phyloP scores from a whole-genome alignment of 306 rosid genomes.

The Lagenaria siceraria region DNA sequence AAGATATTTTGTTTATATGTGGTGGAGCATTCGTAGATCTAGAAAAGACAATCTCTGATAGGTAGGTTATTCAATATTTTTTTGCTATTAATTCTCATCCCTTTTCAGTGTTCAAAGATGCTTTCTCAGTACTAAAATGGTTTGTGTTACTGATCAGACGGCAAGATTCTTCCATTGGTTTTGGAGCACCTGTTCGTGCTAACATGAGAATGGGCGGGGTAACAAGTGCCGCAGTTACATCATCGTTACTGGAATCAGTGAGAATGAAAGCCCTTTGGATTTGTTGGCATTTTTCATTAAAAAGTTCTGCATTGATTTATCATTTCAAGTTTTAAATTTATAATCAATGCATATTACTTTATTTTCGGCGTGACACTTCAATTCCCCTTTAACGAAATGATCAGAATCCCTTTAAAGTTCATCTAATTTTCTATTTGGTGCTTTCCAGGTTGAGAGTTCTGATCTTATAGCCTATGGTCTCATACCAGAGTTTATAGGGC shows the following conservation, averaged over 20 bases:
- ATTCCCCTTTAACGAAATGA: neutral
- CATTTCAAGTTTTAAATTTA: neutral
- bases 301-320: neutral
- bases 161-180: constrained; percentile 94
- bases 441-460: constrained; percentile 84
- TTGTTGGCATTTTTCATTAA: constrained; percentile 6
- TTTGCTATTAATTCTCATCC: neutral
- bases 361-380: neutral
- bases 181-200: constrained; percentile 94
- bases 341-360: neutral
- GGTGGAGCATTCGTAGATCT: constrained; percentile 98
- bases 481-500: constrained; percentile 96
- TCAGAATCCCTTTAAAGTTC: neutral
- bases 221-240: constrained; percentile 53
- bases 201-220: constrained; percentile 68
- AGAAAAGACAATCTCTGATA: constrained; percentile 93
- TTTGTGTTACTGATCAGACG: constrained; percentile 49
- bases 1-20: constrained; percentile 86
- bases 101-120: neutral
- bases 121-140: neutral
- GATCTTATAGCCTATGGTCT: constrained; percentile 96
- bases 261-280: constrained; percentile 17
- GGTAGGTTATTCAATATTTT: constrained; percentile 30
- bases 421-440: neutral
- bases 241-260: constrained; percentile 82